Percentiles rank a stretch among this genome's conserved stretches.
Evolutionary conservation across 2,329 filamentous ascomycete genomes (phyloP).

Genomic region (Colletotrichum acutatum): DNA sequence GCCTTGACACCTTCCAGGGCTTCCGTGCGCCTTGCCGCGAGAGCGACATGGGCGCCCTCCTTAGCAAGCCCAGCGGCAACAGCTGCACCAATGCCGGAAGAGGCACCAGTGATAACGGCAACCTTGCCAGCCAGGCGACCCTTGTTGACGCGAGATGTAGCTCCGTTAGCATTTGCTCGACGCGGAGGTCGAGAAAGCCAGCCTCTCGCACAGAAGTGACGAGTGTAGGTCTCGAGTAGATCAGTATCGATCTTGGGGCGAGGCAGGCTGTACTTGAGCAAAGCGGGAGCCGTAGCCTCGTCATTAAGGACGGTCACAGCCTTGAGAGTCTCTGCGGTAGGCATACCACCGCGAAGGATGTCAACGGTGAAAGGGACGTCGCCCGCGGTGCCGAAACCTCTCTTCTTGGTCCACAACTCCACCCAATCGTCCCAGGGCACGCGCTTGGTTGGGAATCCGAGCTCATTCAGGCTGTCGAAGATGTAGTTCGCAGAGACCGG

Average conservation of each 20-base stretch:
- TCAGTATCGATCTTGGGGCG: conserved; percentile 76
- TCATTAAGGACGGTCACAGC: conserved; percentile 81
- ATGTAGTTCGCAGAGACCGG: conserved; percentile 74
- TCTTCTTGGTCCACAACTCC: conserved; percentile 76
- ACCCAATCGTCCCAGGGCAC: conserved; percentile 81
- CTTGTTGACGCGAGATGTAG: conserved; percentile 43
- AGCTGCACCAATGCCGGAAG: conserved; percentile 82
- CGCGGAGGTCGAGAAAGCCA: conserved; percentile 76
- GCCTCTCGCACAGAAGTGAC: conserved; percentile 83
- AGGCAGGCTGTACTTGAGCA: conserved; percentile 62
- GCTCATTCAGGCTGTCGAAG: conserved; percentile 71
- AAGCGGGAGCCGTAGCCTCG: conserved; percentile 71
- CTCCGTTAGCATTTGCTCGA: conserved; percentile 47
- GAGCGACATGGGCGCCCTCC: conserved; percentile 77
- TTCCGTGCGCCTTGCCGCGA: conserved; percentile 77
- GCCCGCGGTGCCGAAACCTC: conserved; percentile 71
- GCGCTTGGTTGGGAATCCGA: conserved; percentile 77
- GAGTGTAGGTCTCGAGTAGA: conserved; percentile 81
- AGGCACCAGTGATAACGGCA: conserved; percentile 82
- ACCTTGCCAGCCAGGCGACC: conserved; percentile 76
- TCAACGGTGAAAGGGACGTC: conserved; percentile 82
- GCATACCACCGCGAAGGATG: conserved; percentile 84
- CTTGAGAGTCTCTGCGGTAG: conserved; percentile 75
- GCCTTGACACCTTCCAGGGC: conserved; percentile 75
- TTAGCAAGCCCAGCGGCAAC: conserved; percentile 75